Percentiles rank a stretch among this genome's conserved stretches.
phyloP scores from a whole-genome alignment of 23 red algal species.

The Gracilaria gracilis region DNA sequence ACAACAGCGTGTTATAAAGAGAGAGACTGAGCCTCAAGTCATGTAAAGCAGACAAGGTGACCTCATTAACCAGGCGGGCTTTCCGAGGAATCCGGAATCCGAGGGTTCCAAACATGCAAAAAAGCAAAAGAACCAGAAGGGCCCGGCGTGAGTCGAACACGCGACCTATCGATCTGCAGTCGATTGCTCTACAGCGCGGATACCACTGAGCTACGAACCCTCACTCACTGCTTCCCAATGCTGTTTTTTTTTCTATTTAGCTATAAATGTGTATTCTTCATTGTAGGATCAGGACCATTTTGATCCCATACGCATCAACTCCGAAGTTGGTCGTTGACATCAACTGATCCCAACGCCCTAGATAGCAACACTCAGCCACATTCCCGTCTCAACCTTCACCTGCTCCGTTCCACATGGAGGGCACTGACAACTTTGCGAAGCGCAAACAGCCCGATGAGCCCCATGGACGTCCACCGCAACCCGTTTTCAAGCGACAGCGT shows the following conservation, averaged over 20 bases:
- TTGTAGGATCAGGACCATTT: too few relatives aligned
- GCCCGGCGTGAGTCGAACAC: slow-evolving; percentile 83
- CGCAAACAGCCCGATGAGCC: neutral
- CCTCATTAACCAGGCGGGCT: too few relatives aligned
- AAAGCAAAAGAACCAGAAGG: slow-evolving; percentile 6
- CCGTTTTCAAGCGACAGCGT: neutral
- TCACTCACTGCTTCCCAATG: neutral
- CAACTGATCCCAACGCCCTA: too few relatives aligned
- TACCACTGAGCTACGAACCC: slow-evolving; percentile 83
- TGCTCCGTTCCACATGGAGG: neutral
- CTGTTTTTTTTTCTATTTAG: neutral
- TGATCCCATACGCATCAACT: too few relatives aligned
- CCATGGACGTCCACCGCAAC: neutral
- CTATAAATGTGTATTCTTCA: too few relatives aligned
- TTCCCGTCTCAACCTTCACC: neutral
- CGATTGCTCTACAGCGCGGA: slow-evolving; percentile 64
- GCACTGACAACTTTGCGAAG: neutral
- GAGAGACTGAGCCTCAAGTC: too few relatives aligned
- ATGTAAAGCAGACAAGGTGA: too few relatives aligned
- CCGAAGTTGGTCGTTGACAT: too few relatives aligned
- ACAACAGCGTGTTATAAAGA: too few relatives aligned
- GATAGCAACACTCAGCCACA: neutral
- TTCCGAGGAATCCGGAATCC: too few relatives aligned
- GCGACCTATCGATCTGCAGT: slow-evolving; percentile 87
- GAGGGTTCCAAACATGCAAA: too few relatives aligned